Evolutionary conservation across 805 yeast species (phyloP).

Genomic region (Wickerhamiella dianesei): DNA sequence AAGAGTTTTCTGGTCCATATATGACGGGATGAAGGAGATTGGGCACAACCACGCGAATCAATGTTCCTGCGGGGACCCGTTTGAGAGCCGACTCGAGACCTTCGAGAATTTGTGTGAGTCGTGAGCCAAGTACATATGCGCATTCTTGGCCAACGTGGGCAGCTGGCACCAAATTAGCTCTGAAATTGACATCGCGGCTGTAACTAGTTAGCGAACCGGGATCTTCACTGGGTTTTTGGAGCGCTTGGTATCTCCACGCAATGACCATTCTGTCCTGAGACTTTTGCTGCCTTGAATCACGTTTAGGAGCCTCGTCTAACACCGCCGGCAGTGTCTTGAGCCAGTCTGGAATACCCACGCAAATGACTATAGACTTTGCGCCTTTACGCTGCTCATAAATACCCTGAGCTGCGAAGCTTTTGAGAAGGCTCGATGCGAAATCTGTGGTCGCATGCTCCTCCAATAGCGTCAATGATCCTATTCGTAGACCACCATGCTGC

Average conservation of each 20-base stretch:
- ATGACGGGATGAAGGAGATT: constrained; percentile 66
- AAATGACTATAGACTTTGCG: constrained; percentile 10
- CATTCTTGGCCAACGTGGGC: constrained; percentile 14
- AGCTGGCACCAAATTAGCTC: constrained; percentile 12
- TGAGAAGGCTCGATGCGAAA: constrained; percentile 55
- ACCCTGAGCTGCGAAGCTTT: constrained; percentile 68
- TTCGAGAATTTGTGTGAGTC: constrained; percentile 22
- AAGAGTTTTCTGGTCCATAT: constrained; percentile 40
- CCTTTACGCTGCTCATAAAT: constrained; percentile 41
- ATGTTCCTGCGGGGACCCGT: constrained; percentile 22
- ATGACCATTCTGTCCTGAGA: constrained; percentile 44
- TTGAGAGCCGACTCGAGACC: constrained; percentile 35
- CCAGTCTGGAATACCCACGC: constrained; percentile 18
- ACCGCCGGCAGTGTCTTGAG: constrained; percentile 33
- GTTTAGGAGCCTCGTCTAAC: constrained; percentile 30
- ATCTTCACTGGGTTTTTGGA: constrained; percentile 2
- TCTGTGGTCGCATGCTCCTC: constrained; percentile 87
- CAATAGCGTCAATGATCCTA: constrained; percentile 54
- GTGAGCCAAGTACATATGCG: constrained; percentile 10
- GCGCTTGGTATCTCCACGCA: constrained; percentile 82
- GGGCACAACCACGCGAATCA: constrained; percentile 61
- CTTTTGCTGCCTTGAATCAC: background rate
- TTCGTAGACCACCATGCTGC: constrained; percentile 74
- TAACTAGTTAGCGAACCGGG: constrained; percentile 20
- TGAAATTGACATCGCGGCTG: constrained; percentile 14